phyloP scores from a whole-genome alignment of 1,284 basidiomycete species.

The Apiotrichum domesticum region DNA sequence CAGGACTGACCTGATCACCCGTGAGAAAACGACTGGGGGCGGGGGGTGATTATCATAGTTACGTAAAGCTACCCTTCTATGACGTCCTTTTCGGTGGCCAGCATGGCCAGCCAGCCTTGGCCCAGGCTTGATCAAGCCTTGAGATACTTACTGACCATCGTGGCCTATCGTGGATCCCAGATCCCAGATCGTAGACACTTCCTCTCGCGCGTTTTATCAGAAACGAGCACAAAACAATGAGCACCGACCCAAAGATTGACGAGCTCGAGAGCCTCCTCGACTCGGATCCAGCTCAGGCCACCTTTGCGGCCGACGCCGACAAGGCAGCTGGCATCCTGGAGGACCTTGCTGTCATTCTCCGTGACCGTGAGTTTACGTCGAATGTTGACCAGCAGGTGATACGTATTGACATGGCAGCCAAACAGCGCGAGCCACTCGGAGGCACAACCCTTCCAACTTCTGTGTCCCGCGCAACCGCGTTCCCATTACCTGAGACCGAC shows the following conservation, averaged over 20 bases:
- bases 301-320: not conserved
- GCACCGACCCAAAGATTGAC: constrained; percentile 1
- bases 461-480: not conserved
- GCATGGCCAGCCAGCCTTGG: too few species aligned
- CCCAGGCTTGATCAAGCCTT: too few species aligned
- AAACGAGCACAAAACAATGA: not conserved
- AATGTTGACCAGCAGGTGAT: too few species aligned
- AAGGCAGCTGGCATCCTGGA: constrained; percentile 8
- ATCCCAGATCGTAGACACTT: too few species aligned
- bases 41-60: too few species aligned
- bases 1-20: too few species aligned
- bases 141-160: too few species aligned
- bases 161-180: too few species aligned
- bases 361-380: constrained; percentile 17
- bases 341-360: constrained; percentile 14
- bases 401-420: constrained; percentile 1
- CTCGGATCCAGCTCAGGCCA: not conserved
- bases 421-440: constrained; percentile 3
- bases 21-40: too few species aligned
- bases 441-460: constrained; percentile 4
- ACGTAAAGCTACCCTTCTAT: too few species aligned
- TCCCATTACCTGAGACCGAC: not conserved
- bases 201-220: not conserved
- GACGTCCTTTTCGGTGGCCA: too few species aligned
- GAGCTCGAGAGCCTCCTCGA: constrained; percentile 8